Base-by-base conservation (phyloP, 768 basidiomycete genomes). In the Boletellus sp. region DNA sequence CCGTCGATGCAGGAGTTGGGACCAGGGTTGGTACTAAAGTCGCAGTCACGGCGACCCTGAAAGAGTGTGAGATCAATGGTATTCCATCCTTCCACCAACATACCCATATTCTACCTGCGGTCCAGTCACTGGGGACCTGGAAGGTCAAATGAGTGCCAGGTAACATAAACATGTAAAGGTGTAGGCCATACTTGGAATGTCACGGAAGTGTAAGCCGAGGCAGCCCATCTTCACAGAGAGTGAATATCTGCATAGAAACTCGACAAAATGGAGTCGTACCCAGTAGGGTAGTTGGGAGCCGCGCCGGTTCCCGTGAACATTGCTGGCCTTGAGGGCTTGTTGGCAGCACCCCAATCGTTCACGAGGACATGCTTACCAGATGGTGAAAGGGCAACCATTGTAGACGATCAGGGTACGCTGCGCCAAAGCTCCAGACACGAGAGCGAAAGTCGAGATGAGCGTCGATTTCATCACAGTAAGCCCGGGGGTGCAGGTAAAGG, bases 331-430 rank as follows among this genome's bases (percentile, higher is more conserved):
- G 44, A n/a, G 42, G 17, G 26, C 5, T 50, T 23, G 47, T 55
- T 4, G 24, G 31, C 20, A 31, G 13, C 7, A 47, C 47, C n/a
- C 36, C 36, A 6, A 31, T 44, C 17, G 26, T 8, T 12, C 13
- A 38, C 11, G 31, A 3, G 6, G 37, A n/a, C 34, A 44, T 22
- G 45, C 72, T 47, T 58, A 84, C 85, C 85, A 86, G 52, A 86
- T 75, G 3, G 83, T 86, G 66, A 83, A 86, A 0, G 82, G 76
- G 58, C 85, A 86, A 3, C 67, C 72, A 67, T 86, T 87, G 59
- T 73, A 72, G 22, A 80, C 80, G 0, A 77, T 81, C 54, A 87
- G 75, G 23, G 78, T 83, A 31, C 84, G 77, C 37, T 74, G 80
- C n/a, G 70, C 64, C 35, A 70, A 68, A n/a, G 45, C 67, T 48